Evolutionary conservation across 2,329 filamentous ascomycete species (phyloP).

Genomic region (Aspergillus uvarum): DNA sequence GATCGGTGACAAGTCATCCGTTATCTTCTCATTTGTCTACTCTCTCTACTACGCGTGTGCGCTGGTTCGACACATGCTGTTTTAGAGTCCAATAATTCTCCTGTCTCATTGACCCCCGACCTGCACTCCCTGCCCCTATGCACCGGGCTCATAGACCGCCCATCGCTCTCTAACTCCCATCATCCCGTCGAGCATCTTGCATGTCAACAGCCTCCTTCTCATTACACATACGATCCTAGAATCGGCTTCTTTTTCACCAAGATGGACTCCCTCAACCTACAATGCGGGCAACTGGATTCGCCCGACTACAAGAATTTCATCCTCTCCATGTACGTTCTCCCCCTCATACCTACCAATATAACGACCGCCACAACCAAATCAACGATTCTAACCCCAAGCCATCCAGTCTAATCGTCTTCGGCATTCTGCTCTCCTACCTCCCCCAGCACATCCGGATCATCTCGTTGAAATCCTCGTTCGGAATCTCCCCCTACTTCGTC

Average conservation of each 20-base stretch:
- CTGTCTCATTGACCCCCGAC: not conserved
- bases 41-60: not conserved
- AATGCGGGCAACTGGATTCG: constrained; percentile 54
- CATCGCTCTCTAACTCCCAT: not conserved
- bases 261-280: constrained; percentile 30
- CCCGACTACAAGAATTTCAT: constrained; percentile 54
- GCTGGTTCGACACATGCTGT: constrained; percentile 4
- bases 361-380: not conserved
- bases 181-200: not conserved
- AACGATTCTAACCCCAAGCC: constrained; percentile 15
- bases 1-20: constrained; percentile 5
- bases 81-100: constrained; percentile 5
- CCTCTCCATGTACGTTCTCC: constrained; percentile 51
- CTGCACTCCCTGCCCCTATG: constrained; percentile 2
- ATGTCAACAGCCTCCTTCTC: not conserved
- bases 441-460: constrained; percentile 95
- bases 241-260: constrained; percentile 1
- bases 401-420: constrained; percentile 70
- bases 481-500: constrained; percentile 93
- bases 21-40: not conserved
- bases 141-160: not conserved
- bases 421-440: constrained; percentile 88
- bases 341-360: constrained; percentile 3
- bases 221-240: not conserved
- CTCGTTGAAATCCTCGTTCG: constrained; percentile 78